Conservation (phyloP, 768 basidiomycete genomes). For the Calocera cornea region DNA sequence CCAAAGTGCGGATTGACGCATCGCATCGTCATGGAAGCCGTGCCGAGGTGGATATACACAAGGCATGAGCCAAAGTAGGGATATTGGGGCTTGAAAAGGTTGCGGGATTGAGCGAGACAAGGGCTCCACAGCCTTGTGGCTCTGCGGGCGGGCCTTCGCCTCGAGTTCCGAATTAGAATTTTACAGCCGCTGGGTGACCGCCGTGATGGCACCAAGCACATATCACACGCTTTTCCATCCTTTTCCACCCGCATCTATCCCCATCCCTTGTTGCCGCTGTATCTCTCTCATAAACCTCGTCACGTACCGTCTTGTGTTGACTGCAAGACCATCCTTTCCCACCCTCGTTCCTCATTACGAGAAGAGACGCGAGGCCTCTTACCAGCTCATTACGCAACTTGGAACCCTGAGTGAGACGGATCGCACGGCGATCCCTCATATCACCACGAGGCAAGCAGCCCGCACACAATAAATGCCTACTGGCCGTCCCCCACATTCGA, state of each 20-base stretch:
- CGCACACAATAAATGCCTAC: neutral
- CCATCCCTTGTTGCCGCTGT: neutral
- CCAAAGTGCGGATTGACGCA: neutral
- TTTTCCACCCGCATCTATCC: neutral
- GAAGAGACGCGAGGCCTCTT: neutral
- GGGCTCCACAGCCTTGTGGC: constrained; percentile 5
- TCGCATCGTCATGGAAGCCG: constrained; percentile 4
- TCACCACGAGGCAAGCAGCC: neutral
- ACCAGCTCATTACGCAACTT: neutral
- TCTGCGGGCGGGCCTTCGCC: neutral
- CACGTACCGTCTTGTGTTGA: neutral
- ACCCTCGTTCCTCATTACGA: neutral
- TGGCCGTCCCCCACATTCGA: neutral
- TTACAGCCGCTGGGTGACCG: neutral
- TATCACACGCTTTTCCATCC: neutral
- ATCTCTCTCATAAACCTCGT: constrained; percentile 1
- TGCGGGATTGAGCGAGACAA: neutral
- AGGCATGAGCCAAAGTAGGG: neutral
- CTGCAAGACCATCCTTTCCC: neutral
- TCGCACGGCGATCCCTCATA: neutral
- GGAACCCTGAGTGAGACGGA: neutral
- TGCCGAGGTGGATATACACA: neutral
- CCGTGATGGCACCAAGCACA: neutral
- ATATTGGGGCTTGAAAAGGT: neutral
- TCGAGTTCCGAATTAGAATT: neutral